Base-by-base conservation (phyloP, 306 rosid genomes). In the Vachellia collinsii region DNA sequence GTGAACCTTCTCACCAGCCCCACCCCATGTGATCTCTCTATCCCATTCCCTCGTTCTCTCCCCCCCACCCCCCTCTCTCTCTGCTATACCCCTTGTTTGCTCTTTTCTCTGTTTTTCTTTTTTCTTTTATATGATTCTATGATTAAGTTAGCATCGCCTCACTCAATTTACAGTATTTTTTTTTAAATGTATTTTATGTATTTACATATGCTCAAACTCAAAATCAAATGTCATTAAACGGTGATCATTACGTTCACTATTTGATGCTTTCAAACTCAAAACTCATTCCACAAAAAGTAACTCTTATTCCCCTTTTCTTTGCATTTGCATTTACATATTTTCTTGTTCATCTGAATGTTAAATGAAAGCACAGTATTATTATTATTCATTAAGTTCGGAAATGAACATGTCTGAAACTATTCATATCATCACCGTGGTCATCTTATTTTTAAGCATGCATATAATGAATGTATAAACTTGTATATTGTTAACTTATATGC, bases 1-100 rank as follows among this genome's bases (percentile, higher is more conserved):
- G 89, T 91, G 90, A 89, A 86, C 77, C 80, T 85, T 86, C 81
- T 23, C 88, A 83, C 86, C 88, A 77, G 79, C 53, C 76, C 34
- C 34, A 14, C 46, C 47, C 82, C 83, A 86, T 44, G 89, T 59
- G 37, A 59, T 12, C 17, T 12, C 4, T 23, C 7, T 7, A 3
- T 59, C 7, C 56, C 38, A 3, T 47, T 36, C 6, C 48, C 78
- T 74, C 44, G 13, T 29, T 29, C 2, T 29, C 34, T 29, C 2
- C 34, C 10, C 25, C 68, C 36, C 2, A 0, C 34, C 2, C 2
- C 34, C 10, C 25, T 74, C 36, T 23, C 38, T 22, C 16, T 25
- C 66, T 51, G 3, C 38, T 23, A 38, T 61, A 23, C 22, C 65
- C 37, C 37, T 5, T 59, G 4, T 14, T 14, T 13, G 4, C 7